Base-by-base conservation (phyloP, 2,329 filamentous ascomycete species). In the Diaporthe humulicola region DNA sequence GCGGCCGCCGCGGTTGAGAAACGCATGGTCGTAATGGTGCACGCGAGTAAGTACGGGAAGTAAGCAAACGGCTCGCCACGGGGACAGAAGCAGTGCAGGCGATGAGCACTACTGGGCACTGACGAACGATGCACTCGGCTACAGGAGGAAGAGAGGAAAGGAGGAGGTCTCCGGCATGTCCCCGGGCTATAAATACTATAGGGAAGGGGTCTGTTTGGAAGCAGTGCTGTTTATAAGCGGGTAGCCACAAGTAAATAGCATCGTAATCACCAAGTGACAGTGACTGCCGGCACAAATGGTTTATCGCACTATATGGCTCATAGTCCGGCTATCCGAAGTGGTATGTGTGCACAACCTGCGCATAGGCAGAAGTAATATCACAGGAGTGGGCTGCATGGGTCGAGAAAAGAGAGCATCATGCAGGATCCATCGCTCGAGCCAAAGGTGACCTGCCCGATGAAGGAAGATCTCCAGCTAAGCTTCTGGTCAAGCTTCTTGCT, bases 1-100 rank as follows among this genome's bases (percentile, higher is more conserved):
- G 61, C n/a, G 28, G 70, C 74, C 56, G n/a, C 74, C 3, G 70
- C 45, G 22, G 48, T 22, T n/a, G 72, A 70, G 56, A 75, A 64
- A 8, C 56, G 74, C 74, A 75, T 75, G 28, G 9, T 50, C 15
- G 40, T n/a, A 12, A 12, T 15, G n/a, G 9, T 25, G 5, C 22
- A 30, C 38, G 17, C 38, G 38, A 38, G 56, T 25, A 45, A 45
- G 58, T 42, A 15, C 3, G 17, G 17, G 6, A 64, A 12, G 9
- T 12, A 17, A 38, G 7, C n/a, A 61, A 14, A 48, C 40, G 19
- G 19, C 40, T 10, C 25, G 2, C 40, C 19, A 1, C 38, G n/a
- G 19, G 0, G 14, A 19, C 6, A 33, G 15, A 22, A 19, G 30
- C 22, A 52, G 33, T 19, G 45, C 61, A 50, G 28, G 15, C 10